Conservation (phyloP, 768 basidiomycete species). For the Russula abietina region DNA sequence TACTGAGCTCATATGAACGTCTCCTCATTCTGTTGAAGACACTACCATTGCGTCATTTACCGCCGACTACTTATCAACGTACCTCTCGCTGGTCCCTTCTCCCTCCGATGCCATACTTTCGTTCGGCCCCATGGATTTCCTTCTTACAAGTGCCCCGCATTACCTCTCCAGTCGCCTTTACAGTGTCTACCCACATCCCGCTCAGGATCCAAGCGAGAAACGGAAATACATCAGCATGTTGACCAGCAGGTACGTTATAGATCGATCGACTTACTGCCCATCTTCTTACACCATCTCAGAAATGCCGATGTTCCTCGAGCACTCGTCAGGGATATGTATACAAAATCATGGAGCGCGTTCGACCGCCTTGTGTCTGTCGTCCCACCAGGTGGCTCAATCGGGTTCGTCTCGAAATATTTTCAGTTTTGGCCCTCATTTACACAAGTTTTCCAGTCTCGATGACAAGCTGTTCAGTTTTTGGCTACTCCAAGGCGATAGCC, state of each 20-base stretch:
- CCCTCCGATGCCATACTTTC: constrained; percentile 69
- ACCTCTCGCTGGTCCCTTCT: constrained; percentile 70
- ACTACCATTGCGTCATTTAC: constrained; percentile 72
- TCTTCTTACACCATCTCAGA: constrained; percentile 34
- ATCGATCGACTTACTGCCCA: background rate
- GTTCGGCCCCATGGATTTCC: constrained; percentile 74
- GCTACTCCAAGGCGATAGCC: constrained; percentile 73
- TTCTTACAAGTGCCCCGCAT: constrained; percentile 70
- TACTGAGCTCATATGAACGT: background rate
- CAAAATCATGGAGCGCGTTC: constrained; percentile 89
- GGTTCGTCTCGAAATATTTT: constrained; percentile 41
- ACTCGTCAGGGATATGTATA: constrained; percentile 84
- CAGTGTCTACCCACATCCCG: constrained; percentile 73
- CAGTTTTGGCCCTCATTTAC: constrained; percentile 10
- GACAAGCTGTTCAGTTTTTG: constrained; percentile 91
- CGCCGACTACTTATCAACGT: constrained; percentile 67
- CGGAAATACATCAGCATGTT: constrained; percentile 68
- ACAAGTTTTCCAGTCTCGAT: constrained; percentile 52
- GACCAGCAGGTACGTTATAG: constrained; percentile 50
- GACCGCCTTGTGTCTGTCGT: constrained; percentile 84
- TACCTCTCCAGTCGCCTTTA: constrained; percentile 72
- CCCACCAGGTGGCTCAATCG: constrained; percentile 85
- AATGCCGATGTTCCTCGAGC: constrained; percentile 83
- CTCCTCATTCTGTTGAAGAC: constrained; percentile 42
- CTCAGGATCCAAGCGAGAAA: constrained; percentile 68